Conservation (phyloP, 2,329 filamentous ascomycete species). For the Ascochyta koolunga region DNA sequence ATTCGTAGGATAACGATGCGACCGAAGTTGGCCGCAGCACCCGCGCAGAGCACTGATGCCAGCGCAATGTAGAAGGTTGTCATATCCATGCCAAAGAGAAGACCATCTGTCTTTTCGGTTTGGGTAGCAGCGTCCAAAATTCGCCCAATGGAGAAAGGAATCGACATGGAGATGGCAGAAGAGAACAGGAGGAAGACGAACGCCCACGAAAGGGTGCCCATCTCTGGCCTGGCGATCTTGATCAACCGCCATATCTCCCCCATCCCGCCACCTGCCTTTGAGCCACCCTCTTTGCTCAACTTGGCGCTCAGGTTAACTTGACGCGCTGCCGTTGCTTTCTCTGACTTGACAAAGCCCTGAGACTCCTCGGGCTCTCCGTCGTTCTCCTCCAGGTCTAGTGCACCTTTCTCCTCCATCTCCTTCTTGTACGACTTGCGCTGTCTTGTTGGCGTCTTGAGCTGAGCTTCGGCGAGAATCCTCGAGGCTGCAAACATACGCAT, state of each 20-base stretch:
- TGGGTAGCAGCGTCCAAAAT: slow-evolving; percentile 92
- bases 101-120: slow-evolving; percentile 64
- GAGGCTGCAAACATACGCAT: slow-evolving; percentile 39
- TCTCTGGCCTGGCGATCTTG: slow-evolving; percentile 86
- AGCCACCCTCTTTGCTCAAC: slow-evolving; percentile 68
- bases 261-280: slow-evolving; percentile 60
- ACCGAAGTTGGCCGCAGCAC: slow-evolving; percentile 90
- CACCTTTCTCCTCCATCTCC: slow-evolving; percentile 47
- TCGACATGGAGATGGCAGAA: slow-evolving; percentile 91
- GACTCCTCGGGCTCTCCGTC: slow-evolving; percentile 61
- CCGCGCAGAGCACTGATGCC: slow-evolving; percentile 74
- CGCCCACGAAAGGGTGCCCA: slow-evolving; percentile 77
- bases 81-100: slow-evolving; percentile 82
- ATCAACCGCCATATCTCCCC: slow-evolving; percentile 85
- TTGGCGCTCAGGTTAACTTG: slow-evolving; percentile 89
- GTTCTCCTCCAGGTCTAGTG: slow-evolving; percentile 44
- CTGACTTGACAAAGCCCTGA: slow-evolving; percentile 73
- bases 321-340: slow-evolving; percentile 83
- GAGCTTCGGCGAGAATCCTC: slow-evolving; percentile 33
- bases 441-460: slow-evolving; percentile 23
- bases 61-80: slow-evolving; percentile 88
- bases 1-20: slow-evolving; percentile 92
- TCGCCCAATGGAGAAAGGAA: slow-evolving; percentile 95
- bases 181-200: slow-evolving; percentile 87
- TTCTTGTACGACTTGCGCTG: slow-evolving; percentile 46